These are phyloP conservation scores for Davidsoniella neocaledoniae DNA, from an alignment of 2,329 filamentous ascomycete species.

Conservation along the genomic window DNA sequence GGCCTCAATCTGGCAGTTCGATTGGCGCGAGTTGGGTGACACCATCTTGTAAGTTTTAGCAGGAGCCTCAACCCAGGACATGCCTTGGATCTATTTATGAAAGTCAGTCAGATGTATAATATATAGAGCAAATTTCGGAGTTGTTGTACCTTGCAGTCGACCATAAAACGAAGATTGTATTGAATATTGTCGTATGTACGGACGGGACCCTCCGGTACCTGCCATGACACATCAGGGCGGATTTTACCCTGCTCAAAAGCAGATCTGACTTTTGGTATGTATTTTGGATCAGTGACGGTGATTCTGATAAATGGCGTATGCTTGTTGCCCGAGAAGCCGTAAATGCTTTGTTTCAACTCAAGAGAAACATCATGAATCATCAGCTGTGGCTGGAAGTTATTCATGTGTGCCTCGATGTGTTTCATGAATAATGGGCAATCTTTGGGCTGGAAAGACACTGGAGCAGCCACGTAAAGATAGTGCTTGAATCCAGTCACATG, in stretches of 20 bases:
- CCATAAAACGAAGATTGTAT: constrained; percentile 94
- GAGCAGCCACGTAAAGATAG: constrained; percentile 86
- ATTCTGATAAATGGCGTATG: constrained; percentile 89
- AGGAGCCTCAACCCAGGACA: constrained; percentile 92
- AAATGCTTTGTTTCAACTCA: constrained; percentile 76
- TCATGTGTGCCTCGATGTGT: constrained; percentile 65
- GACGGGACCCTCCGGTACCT: constrained; percentile 46
- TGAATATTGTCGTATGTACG: constrained; percentile 92
- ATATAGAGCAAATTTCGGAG: too few relatives aligned
- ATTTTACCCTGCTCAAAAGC: constrained; percentile 59
- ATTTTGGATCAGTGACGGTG: constrained; percentile 76
- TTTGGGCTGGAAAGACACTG: constrained; percentile 57
- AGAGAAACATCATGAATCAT: constrained; percentile 69
- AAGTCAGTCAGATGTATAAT: constrained; percentile 13
- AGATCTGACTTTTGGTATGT: constrained; percentile 58
- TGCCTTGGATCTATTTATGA: constrained; percentile 54
- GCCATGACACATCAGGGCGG: constrained; percentile 90
- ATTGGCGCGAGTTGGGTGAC: constrained; percentile 50
- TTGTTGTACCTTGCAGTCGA: constrained; percentile 63
- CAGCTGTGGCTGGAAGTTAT: constrained; percentile 46
- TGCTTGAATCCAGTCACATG: constrained; percentile 94
- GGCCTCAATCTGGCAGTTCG: constrained; percentile 93
- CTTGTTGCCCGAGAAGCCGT: constrained; percentile 83
- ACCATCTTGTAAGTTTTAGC: constrained; percentile 57
- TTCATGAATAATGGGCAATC: constrained; percentile 66